Conservation (phyloP, 1,284 basidiomycete species). For the Ganoderma meredithae region DNA sequence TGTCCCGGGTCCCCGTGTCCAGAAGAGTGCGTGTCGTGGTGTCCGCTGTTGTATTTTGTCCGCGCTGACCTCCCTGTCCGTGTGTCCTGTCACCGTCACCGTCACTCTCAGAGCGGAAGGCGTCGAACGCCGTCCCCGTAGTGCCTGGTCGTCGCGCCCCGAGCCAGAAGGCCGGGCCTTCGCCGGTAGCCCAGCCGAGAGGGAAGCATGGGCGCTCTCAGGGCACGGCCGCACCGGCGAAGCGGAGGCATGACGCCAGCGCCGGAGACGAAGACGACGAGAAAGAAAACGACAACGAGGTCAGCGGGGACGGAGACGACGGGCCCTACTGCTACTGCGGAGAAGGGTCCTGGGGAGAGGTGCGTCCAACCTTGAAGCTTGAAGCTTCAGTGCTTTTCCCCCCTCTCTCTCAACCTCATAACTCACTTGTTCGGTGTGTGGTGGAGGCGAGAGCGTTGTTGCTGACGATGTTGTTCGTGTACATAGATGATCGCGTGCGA, state of each 20-base stretch:
- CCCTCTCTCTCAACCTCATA: too few species aligned
- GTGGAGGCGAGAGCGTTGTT: neutral
- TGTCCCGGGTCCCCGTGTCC: constrained; percentile 26
- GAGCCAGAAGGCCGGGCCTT: neutral
- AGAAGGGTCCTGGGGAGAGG: constrained; percentile 69
- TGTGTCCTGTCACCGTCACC: too few species aligned
- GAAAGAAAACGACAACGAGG: constrained; percentile 50
- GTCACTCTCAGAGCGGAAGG: too few species aligned
- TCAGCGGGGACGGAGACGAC: constrained; percentile 59
- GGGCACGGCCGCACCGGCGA: constrained; percentile 40
- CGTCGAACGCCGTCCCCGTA: constrained; percentile 44
- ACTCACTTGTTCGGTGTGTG: neutral
- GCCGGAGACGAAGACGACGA: constrained; percentile 42
- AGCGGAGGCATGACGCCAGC: constrained; percentile 52
- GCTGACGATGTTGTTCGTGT: constrained; percentile 4
- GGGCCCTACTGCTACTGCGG: constrained; percentile 71
- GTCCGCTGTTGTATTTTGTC: neutral
- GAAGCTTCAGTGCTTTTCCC: neutral
- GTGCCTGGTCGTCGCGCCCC: constrained; percentile 12
- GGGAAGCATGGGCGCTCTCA: constrained; percentile 22
- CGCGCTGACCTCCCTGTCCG: neutral
- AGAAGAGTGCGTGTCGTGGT: constrained; percentile 39
- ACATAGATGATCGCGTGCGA: constrained; percentile 75
- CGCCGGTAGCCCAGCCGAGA: constrained; percentile 38
- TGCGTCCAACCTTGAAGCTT: constrained; percentile 37